Conservation (phyloP, 495 filamentous ascomycete species). For the Talaromyces adpressus region DNA sequence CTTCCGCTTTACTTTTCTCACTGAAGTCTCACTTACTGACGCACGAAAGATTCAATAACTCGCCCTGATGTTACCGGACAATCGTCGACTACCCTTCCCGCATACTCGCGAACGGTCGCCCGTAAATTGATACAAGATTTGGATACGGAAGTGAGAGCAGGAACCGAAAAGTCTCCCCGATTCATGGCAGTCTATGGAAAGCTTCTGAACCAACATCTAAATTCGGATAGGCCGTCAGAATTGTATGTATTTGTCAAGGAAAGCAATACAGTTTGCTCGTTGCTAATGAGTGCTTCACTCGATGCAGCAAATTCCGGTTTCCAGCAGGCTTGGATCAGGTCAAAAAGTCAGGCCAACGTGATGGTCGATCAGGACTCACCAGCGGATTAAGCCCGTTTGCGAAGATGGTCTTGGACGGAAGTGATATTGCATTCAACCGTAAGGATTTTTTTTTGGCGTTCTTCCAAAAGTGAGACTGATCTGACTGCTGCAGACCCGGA, state of each 20-base stretch:
- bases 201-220: constrained; percentile 52
- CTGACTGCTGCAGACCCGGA: constrained; percentile 30
- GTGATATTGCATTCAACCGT: constrained; percentile 50
- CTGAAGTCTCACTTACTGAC: background rate
- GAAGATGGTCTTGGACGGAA: constrained; percentile 49
- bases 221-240: constrained; percentile 60
- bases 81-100: constrained; percentile 35
- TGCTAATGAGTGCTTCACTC: constrained; percentile 12
- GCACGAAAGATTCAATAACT: constrained; percentile 28
- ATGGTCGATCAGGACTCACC: constrained; percentile 1
- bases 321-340: constrained; percentile 22
- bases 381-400: constrained; percentile 47
- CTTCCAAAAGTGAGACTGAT: constrained; percentile 10
- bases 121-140: constrained; percentile 35
- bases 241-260: constrained; percentile 45
- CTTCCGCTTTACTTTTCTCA: constrained; percentile 11
- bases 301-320: constrained; percentile 63
- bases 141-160: constrained; percentile 32
- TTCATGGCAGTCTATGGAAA: constrained; percentile 49
- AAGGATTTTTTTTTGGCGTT: constrained; percentile 14
- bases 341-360: constrained; percentile 12
- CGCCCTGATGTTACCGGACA: constrained; percentile 36
- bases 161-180: constrained; percentile 30
- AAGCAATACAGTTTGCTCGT: background rate
- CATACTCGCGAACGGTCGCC: constrained; percentile 38